phyloP scores from a whole-genome alignment of 2,329 filamentous ascomycete species.

The Pyricularia sp. region DNA sequence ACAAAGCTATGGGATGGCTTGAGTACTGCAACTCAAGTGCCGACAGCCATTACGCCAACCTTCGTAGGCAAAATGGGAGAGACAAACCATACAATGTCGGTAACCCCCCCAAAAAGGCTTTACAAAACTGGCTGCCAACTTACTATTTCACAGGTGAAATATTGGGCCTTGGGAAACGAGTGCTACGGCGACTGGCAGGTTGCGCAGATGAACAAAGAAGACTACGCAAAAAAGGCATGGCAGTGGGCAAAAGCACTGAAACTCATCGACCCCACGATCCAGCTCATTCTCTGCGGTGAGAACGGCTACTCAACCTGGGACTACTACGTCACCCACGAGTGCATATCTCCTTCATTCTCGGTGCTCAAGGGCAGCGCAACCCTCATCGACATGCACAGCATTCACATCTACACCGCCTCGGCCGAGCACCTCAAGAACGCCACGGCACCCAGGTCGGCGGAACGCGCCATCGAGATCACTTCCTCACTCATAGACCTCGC shows the following conservation, averaged over 20 bases:
- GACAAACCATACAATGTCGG: conserved; percentile 60
- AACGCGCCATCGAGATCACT: conserved; percentile 61
- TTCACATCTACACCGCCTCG: conserved; percentile 63
- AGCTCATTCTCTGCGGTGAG: conserved; percentile 63
- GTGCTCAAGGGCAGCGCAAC: conserved; percentile 23
- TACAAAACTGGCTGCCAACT: not conserved
- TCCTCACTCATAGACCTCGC: conserved; percentile 59
- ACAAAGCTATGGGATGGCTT: conserved; percentile 51
- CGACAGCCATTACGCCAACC: conserved; percentile 70
- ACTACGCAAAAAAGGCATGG: conserved; percentile 54
- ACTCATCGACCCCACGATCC: conserved; percentile 55
- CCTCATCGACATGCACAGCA: conserved; percentile 61
- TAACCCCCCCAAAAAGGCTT: not conserved
- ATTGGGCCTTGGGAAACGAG: conserved; percentile 77
- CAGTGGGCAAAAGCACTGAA: conserved; percentile 63
- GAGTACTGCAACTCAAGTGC: conserved; percentile 76
- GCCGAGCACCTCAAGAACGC: conserved; percentile 35
- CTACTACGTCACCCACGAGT: conserved; percentile 57
- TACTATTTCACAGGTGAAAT: conserved; percentile 32
- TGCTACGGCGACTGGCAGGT: conserved; percentile 56
- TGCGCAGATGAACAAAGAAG: conserved; percentile 54
- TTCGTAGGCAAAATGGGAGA: conserved; percentile 62
- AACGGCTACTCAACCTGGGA: conserved; percentile 60
- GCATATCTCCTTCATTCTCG: conserved; percentile 25
- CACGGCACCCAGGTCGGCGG: conserved; percentile 53